A percentile compares a stretch with the other conserved stretches of the same genome.
Evolutionary conservation across 768 basidiomycete species (phyloP).

Genomic region (Hebeloma cylindrosporum): DNA sequence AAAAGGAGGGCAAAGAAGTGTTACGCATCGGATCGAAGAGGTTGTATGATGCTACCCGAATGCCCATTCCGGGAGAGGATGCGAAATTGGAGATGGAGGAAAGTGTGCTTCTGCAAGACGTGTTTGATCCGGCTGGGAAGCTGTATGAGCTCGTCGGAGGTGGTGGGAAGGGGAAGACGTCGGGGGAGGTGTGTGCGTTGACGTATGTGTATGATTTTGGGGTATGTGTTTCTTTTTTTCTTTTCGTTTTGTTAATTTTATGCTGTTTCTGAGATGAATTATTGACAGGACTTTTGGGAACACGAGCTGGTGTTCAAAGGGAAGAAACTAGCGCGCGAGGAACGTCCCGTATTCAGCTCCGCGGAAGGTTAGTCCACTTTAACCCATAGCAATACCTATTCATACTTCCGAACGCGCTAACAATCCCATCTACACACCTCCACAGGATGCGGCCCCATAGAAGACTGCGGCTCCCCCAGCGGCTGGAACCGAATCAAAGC

Average conservation of each 20-base stretch:
- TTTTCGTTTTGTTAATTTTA: neutral
- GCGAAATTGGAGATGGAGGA: too few relatives aligned
- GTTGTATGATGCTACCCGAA: neutral
- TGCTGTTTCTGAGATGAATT: too few relatives aligned
- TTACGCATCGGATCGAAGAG: neutral
- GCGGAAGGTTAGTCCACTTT: conserved; percentile 3
- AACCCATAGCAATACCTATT: neutral
- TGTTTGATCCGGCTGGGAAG: conserved; percentile 7
- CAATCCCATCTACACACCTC: neutral
- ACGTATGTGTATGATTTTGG: conserved; percentile 1
- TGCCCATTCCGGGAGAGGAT: too few relatives aligned
- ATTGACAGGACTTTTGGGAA: conserved; percentile 10
- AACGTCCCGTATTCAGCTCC: conserved; percentile 7
- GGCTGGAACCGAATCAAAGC: conserved; percentile 11
- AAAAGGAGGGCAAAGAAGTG: neutral
- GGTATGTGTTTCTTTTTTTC: neutral
- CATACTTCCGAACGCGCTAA: too few relatives aligned
- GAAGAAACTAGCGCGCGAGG: conserved; percentile 8
- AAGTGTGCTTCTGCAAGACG: conserved; percentile 4
- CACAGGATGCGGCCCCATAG: conserved; percentile 9
- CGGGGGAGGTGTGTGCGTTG: neutral
- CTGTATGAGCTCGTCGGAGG: neutral
- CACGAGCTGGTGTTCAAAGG: conserved; percentile 10
- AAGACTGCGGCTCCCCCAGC: conserved; percentile 1
- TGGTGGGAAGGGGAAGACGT: neutral